Base-by-base conservation (phyloP, 2,329 filamentous ascomycete species). In the Xylaria sp. region DNA sequence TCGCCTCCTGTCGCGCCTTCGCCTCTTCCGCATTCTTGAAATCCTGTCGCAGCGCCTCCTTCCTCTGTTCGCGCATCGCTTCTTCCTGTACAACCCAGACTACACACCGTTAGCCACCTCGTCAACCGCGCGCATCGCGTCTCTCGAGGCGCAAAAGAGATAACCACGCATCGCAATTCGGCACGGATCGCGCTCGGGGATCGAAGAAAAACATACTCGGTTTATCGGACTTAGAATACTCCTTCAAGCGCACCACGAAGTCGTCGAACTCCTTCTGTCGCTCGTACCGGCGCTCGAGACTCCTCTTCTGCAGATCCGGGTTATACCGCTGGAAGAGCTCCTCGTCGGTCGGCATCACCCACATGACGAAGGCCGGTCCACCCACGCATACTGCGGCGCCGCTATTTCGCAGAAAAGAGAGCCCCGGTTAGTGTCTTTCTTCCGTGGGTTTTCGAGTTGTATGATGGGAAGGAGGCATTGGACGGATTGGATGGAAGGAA, bases 251-350 rank as follows among this genome's bases (percentile, higher is more conserved):
- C 53, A 72, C 82, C 34, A 97, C 89, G 70, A 96, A 97, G 58
- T 92, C 83, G 71, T 97, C 90, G 68, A 96, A 96, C 60, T 97
- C 92, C 74, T 92, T 83, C 71, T 94, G 85, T 61, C 84, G 83
- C 72, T 89, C 85, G 59, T 88, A 81, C 16, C 91, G 84, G 60
- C 87, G 84, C 74, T 92, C 92, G n/a, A 96, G 78, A 63, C 90
- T 92, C 70, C 89, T 85, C 74, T 90, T 90, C 72, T 94, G 90
- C n/a, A 99, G 83, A 39, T 97, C 94, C 0, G 93, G 93, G 74
- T 93, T 97, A 78, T 97, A 97, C 75, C 83, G 86, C 78, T 91
- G 81, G 80, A 95, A 92, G 48, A 99, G 82, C 77, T 97, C 92
- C 75, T 97, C 94, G 68, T 97, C 92, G 10, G 89, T 88, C 1